Evolutionary conservation across 2,329 filamentous ascomycete genomes (phyloP), one percentile per base, ranked within the genome.

Genomic region (Aspergillus eucalypticola): DNA sequence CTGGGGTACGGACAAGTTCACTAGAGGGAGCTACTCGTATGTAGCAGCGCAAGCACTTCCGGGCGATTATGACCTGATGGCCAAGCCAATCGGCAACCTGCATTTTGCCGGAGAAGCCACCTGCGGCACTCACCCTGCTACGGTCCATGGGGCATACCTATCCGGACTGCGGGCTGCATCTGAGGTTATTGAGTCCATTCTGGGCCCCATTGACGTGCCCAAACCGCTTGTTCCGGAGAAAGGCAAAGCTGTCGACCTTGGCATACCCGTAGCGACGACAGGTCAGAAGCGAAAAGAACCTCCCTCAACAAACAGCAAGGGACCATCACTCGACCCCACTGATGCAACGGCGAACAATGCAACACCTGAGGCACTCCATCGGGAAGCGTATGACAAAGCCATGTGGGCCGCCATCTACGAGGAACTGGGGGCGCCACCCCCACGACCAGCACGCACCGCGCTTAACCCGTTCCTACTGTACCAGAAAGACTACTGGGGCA

Each of bases 51-150:
- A 87, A 50, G 94, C 96, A 76, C 84, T 87, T 54, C 86, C 90
- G 2, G 90, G 92, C 55, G 95, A 99, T 73, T 99, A 99, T 76
- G 91, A 98, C 73, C 81, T 87, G 32, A 96, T 99, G 91, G 92
- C 95, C 2, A 85, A 86, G 52, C 82, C 90, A 1, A 82, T 97
- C 32, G 93, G 92, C 32, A 96, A 96, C 65, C 81, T 99, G 8
- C 91, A 94, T 76, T 99, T 99, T 76, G 95, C 94, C 15, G 95
- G 95, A 51, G 95, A 99, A 76, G 95, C 96, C 62, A 99, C 96
- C 0, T 97, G 91, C 68, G 92, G 91, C 50, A 96, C 92, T 0
- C 93, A 99, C 73, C 95, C 96, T 11, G 95, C 96, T 32, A 99
- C 95, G 2, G 95, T 99, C 0, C 95, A 99, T 67, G 95, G 95